Evolutionary conservation across 1,284 basidiomycete species (phyloP).

Genomic region (Sphagnurus paluster): DNA sequence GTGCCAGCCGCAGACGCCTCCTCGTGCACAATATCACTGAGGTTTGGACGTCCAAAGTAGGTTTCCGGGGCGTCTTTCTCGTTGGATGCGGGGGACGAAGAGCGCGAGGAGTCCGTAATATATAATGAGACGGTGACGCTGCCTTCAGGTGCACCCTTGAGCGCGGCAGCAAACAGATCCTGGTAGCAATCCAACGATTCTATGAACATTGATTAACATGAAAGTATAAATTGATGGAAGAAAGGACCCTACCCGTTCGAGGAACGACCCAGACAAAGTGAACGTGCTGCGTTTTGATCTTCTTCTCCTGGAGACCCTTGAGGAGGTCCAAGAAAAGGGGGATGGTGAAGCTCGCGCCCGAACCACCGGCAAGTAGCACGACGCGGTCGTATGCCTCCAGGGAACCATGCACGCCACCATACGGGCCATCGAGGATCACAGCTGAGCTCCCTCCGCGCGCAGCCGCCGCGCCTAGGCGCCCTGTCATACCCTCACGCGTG

Average conservation of each 20-base stretch:
- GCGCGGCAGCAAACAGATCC: neutral
- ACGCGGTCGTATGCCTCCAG: constrained; percentile 32
- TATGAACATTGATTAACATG: neutral
- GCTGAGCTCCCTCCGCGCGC: constrained; percentile 17
- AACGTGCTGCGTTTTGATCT: constrained; percentile 13
- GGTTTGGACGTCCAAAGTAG: constrained; percentile 10
- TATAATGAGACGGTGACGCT: constrained; percentile 4
- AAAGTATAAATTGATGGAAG: neutral
- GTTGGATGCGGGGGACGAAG: constrained; percentile 1
- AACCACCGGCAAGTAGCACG: constrained; percentile 38
- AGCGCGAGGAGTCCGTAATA: constrained; percentile 2
- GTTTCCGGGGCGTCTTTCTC: neutral
- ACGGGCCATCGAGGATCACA: constrained; percentile 42
- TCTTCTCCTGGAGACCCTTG: constrained; percentile 9
- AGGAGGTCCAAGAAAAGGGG: constrained; percentile 30
- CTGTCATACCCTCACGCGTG: constrained; percentile 32
- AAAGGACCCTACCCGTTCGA: neutral
- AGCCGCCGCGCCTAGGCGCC: constrained; percentile 19
- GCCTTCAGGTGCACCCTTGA: neutral
- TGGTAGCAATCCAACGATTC: constrained; percentile 5
- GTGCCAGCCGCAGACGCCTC: neutral
- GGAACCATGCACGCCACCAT: constrained; percentile 34
- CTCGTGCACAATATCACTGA: constrained; percentile 2
- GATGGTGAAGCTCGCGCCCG: constrained; percentile 31
- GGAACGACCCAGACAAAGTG: constrained; percentile 27